phyloP scores from a whole-genome alignment of 208 protist species.

The Acanthamoeba castellanii region DNA sequence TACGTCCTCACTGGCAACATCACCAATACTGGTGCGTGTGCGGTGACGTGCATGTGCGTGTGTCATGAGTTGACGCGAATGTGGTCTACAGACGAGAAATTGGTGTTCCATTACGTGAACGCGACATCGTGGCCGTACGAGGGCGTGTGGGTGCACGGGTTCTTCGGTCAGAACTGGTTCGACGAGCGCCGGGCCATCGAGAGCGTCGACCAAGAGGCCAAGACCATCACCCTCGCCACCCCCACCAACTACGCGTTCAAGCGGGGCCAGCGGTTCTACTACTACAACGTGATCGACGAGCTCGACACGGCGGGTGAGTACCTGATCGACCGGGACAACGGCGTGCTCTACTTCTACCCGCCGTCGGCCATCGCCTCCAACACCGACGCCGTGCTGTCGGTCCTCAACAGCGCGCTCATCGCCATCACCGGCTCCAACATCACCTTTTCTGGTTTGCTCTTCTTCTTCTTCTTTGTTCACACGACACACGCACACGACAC shows the following conservation, averaged over 20 bases:
- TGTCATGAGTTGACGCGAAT: neutral
- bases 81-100: neutral
- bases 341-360: slow-evolving; percentile 29
- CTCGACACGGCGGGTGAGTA: slow-evolving; percentile 8
- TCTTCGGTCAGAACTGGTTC: slow-evolving; percentile 31
- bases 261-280: neutral
- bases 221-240: neutral
- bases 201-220: neutral
- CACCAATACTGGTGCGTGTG: neutral
- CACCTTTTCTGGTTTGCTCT: neutral
- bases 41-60: neutral
- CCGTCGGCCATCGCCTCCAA: slow-evolving; percentile 9
- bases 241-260: neutral
- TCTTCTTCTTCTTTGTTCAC: neutral
- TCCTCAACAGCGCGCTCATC: neutral
- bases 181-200: neutral
- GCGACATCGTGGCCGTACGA: neutral
- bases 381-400: slow-evolving; percentile 1
- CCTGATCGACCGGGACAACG: slow-evolving; percentile 21
- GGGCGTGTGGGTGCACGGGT: slow-evolving; percentile 52
- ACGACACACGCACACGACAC: neutral
- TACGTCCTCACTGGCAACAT: neutral
- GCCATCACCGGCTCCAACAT: neutral
- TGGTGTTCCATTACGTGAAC: neutral
- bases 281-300: slow-evolving; percentile 40